These are phyloP conservation scores for thale cress (Arabidopsis thaliana) DNA, from an alignment of 345 rosid genomes.

Conservation along the genomic window TAIR10.1 NC_003074.8:597501-598000, in stretches of 20 bases:
- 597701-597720: conserved; percentile 71
- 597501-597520: background rate
- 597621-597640: conserved; percentile 47
- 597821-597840: conserved; percentile 65
- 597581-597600: conserved; percentile 45
- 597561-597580: background rate
- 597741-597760: conserved; percentile 52
- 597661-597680: conserved; percentile 63
- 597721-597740: conserved; percentile 49
- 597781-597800: conserved; percentile 69
- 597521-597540: background rate
- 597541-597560: background rate
- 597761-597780: conserved; percentile 62
- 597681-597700: conserved; percentile 63
- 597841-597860: conserved; percentile 64
- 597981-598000: conserved; percentile 59
- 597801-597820: conserved; percentile 66
- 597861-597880: conserved; percentile 74
- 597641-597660: conserved; percentile 57
- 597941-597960: background rate
- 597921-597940: conserved; percentile 2
- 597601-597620: conserved; percentile 54
- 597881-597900: conserved; percentile 69
- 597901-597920: background rate
- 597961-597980: conserved; percentile 33